Evolutionary conservation across 352 stramenopile species (phyloP).

Genomic region (Plasmopara halstedii): DNA sequence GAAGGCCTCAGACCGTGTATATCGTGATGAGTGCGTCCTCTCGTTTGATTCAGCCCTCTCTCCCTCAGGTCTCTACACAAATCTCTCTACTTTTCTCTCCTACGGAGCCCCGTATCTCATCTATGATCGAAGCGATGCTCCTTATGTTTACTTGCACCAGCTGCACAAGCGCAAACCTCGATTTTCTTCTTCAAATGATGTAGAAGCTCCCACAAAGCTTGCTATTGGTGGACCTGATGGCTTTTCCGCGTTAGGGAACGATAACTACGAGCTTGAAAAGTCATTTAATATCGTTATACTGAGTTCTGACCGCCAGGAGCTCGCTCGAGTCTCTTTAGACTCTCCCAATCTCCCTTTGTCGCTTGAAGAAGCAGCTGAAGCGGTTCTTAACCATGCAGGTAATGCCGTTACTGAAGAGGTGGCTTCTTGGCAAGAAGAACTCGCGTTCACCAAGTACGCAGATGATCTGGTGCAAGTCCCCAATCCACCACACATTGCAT

Average conservation of each 20-base stretch:
- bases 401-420: conserved; percentile 76
- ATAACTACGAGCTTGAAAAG: conserved; percentile 87
- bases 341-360: conserved; percentile 30
- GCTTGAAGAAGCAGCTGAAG: conserved; percentile 48
- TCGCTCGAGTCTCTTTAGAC: conserved; percentile 26
- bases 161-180: conserved; percentile 38
- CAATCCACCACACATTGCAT: conserved; percentile 52
- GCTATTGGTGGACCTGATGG: conserved; percentile 94
- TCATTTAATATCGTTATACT: conserved; percentile 75
- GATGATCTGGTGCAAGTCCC: conserved; percentile 62
- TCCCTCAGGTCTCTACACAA: conserved; percentile 80
- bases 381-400: conserved; percentile 65
- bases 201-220: conserved; percentile 80
- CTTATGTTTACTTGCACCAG: conserved; percentile 75
- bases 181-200: neutral
- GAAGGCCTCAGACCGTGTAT: conserved; percentile 73
- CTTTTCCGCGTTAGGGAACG: conserved; percentile 81
- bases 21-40: conserved; percentile 96
- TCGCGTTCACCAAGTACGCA: conserved; percentile 71
- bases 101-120: conserved; percentile 73
- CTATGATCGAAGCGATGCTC: conserved; percentile 34
- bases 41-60: conserved; percentile 91
- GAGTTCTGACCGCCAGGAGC: conserved; percentile 28
- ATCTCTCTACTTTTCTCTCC: conserved; percentile 90
- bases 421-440: conserved; percentile 74